Evolutionary conservation across 2,329 filamentous ascomycete genomes (phyloP).

Genomic region (Didymella arachidicola): DNA sequence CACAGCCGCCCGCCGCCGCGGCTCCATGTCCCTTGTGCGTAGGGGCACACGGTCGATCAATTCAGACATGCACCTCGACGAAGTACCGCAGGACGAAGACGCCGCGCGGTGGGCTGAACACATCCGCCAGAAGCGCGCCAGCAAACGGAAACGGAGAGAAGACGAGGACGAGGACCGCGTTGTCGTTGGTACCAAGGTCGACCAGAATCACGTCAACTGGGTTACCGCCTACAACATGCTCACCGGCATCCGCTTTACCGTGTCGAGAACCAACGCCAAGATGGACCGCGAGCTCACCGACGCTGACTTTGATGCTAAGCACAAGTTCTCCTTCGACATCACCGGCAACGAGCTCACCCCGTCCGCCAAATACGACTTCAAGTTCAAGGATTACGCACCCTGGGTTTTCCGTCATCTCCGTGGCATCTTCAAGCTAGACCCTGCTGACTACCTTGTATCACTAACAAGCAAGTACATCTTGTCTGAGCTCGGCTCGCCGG

Average conservation of each 20-base stretch:
- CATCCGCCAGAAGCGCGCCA: slow-evolving; percentile 88
- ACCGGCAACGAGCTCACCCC: slow-evolving; percentile 97
- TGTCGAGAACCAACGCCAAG: slow-evolving; percentile 96
- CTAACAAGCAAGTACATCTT: slow-evolving; percentile 98
- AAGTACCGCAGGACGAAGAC: slow-evolving; percentile 86
- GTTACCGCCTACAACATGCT: slow-evolving; percentile 99
- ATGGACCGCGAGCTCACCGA: slow-evolving; percentile 88
- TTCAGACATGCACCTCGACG: slow-evolving; percentile 83
- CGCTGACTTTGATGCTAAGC: slow-evolving; percentile 89
- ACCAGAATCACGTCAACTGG: slow-evolving; percentile 96
- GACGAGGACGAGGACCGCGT: slow-evolving; percentile 91
- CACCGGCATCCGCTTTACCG: slow-evolving; percentile 95
- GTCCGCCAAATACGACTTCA: slow-evolving; percentile 99
- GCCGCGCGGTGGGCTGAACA: slow-evolving; percentile 91
- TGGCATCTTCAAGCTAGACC: slow-evolving; percentile 86
- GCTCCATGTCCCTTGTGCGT: slow-evolving; percentile 83
- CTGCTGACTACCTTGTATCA: slow-evolving; percentile 97
- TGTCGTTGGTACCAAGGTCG: slow-evolving; percentile 94
- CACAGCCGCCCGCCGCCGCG: slow-evolving; percentile 70
- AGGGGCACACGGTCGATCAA: slow-evolving; percentile 84
- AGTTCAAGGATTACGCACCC: slow-evolving; percentile 99
- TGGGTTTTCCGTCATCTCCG: slow-evolving; percentile 98
- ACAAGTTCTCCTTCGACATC: slow-evolving; percentile 99
- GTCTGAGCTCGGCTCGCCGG: slow-evolving; percentile 93
- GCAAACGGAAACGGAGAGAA: slow-evolving; percentile 81